Evolutionary conservation across 2,329 filamentous ascomycete species (phyloP), one percentile per base, ranked within the genome.

Genomic region (Chaetomium sp.): DNA sequence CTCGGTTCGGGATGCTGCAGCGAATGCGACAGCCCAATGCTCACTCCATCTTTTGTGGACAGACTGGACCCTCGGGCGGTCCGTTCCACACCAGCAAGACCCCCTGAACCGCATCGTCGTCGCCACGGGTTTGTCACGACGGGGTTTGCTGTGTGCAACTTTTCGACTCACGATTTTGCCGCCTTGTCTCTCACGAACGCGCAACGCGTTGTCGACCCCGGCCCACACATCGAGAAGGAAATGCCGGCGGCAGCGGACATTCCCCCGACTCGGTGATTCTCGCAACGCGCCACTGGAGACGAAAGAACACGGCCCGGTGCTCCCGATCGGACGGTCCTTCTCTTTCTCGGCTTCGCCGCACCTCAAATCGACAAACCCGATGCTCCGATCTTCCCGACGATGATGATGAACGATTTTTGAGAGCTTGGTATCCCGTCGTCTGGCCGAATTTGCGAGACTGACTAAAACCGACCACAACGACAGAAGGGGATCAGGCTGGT

Each of bases 41-140:
- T 53, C 56, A 55, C 58, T 53, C 54, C 53, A 49, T 52, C 47
- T 57, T 59, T 60, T 56, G 43, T 41, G 40, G 58, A 55, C 50
- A 50, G 47, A 37, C 6, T 27, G 19, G 19, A 27, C 19, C 19
- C 19, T 27, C 19, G 19, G 19, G 19, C 19, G 19, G 19, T 27
- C 42, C 44, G 52, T 38, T 19, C 52, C 52, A 52, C 54, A 52
- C 49, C 52, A 56, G 52, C 50, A 49, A 57, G 19, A 57, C 52
- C 59, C 58, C 56, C 53, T 59, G 54, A 59, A 53, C 54, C 40
- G 32, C 47, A 38, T 53, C 45, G 38, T 12, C 44, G 46, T 32
- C 42, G 52, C 42, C 41, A 37, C 50, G 33, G 45, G 40, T 9
- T 12, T 40, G 8, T 41, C 19, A 44, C 37, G 48, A 51, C 49